Evolutionary conservation across 1,139 yeast species (phyloP), one percentile per base, ranked within the genome.

Genomic region (Kurtzmaniella quercitrusa): DNA sequence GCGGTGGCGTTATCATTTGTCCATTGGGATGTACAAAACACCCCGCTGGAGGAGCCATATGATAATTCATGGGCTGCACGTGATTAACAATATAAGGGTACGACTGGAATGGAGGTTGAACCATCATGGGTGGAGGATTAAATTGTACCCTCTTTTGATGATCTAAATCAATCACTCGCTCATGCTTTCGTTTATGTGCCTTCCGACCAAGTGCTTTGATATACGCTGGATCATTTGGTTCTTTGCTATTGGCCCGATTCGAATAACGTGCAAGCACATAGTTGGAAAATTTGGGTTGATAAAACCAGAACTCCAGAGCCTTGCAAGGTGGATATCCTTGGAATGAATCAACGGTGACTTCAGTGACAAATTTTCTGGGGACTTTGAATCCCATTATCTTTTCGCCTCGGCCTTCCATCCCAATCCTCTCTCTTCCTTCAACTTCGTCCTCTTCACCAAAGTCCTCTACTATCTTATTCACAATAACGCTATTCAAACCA

Each of bases 201-300:
- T 27, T 27, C 31, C 31, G 12, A 27, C 48, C 47, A 39, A 52
- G 41, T 25, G 44, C 51, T 40, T 51, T 53, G 39, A 49, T 36
- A 42, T 52, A 57, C 12, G 40, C 47, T 5, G 64, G 59, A 46
- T 63, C 67, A 44, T 63, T 62, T 10, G 67, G 67, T 12, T 27
- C 45, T 1, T 45, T 38, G 3, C 41, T 19, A 1, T 29, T 17
- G 10, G 48, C 18, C 40, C 60, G 54, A 44, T 56, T 52, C n/a
- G 55, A 53, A 41, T 59, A 63, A 31, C 64, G 42, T 2, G 63
- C 66, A 3, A 53, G 49, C 21, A 48, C 52, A 37, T 60, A 63
- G 5, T 57, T 49, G 2, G 67, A 62, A 19, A 40, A 41, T 1
- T 37, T 37, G 8, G 63, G 63, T 19, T 54, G 48, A 43, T 62